Percentiles rank a stretch among this genome's conserved stretches.
Evolutionary conservation across 176 grass and related monocot species (phyloP).

Genomic region (Melocanna baccifera): DNA sequence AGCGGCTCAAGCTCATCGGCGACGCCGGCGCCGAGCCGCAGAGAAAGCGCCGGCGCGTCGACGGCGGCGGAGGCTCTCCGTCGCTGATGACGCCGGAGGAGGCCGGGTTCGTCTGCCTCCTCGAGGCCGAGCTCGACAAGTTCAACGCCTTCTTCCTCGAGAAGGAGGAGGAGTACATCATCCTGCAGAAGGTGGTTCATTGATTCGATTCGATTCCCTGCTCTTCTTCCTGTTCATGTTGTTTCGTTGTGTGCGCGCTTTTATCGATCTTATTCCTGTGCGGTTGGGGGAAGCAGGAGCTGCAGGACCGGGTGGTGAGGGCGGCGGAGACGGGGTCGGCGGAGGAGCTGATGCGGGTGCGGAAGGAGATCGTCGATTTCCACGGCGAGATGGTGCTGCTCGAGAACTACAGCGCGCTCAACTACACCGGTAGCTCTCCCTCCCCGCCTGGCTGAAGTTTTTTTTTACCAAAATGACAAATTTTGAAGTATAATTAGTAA

Average conservation of each 20-base stretch:
- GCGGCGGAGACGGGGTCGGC: slow-evolving; percentile 44
- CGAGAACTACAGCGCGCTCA: slow-evolving; percentile 84
- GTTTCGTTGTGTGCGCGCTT: not conserved
- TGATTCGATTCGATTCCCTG: not conserved
- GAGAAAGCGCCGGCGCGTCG: slow-evolving; percentile 38
- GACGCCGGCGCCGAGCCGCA: slow-evolving; percentile 13
- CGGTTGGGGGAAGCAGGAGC: slow-evolving; percentile 39
- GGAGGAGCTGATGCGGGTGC: slow-evolving; percentile 63
- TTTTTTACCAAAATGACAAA: no score
- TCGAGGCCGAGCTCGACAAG: slow-evolving; percentile 84
- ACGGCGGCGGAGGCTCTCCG: not conserved
- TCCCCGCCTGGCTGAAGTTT: not conserved
- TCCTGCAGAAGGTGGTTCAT: slow-evolving; percentile 62
- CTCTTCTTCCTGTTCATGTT: no score
- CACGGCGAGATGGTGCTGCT: slow-evolving; percentile 92
- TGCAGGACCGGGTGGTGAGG: slow-evolving; percentile 46
- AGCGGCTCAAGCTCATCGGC: slow-evolving; percentile 75
- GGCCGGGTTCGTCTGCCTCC: slow-evolving; percentile 50
- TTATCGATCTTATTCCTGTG: not conserved
- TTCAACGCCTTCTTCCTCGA: slow-evolving; percentile 76
- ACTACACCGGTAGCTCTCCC: slow-evolving; percentile 60
- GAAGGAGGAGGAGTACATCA: slow-evolving; percentile 89
- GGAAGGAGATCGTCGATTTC: slow-evolving; percentile 71
- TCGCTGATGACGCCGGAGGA: slow-evolving; percentile 37
- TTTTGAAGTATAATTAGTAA: no score